These are phyloP conservation scores for Straminergon stramineum DNA, from an alignment of 225 moss, liverwort and hornwort genomes.

Conservation along the genomic window DNA sequence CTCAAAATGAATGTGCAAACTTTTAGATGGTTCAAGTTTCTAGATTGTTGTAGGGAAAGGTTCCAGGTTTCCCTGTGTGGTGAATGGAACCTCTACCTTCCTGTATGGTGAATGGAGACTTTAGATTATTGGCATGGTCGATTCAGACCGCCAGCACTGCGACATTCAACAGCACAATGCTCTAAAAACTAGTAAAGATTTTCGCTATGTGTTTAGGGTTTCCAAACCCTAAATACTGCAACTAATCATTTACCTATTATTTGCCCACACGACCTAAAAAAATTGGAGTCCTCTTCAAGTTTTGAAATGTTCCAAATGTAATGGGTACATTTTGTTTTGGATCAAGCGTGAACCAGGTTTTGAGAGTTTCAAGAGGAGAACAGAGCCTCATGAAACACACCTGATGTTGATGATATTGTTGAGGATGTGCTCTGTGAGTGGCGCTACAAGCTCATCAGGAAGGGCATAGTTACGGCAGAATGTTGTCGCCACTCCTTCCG, in stretches of 20 bases:
- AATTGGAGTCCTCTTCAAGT: background rate
- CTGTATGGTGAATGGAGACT: background rate
- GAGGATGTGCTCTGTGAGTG: conserved; percentile 80
- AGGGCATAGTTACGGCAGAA: conserved; percentile 68
- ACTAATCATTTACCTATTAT: background rate
- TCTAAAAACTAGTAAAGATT: background rate
- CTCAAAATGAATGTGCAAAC: background rate
- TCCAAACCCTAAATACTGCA: background rate
- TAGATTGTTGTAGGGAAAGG: background rate
- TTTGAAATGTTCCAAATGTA: background rate
- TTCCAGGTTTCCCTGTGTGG: background rate
- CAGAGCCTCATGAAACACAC: conserved; percentile 11
- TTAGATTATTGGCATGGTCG: background rate
- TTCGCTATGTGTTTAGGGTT: background rate
- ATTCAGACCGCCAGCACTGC: background rate
- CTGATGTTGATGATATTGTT: conserved; percentile 72
- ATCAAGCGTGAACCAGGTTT: background rate
- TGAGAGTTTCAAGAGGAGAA: background rate
- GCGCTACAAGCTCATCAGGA: conserved; percentile 68
- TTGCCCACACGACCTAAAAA: background rate
- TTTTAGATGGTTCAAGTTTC: background rate
- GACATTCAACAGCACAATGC: background rate
- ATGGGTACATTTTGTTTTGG: background rate
- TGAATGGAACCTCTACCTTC: background rate
- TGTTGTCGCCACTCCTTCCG: conserved; percentile 66